Evolutionary conservation across 192 early-diverging fungal species (phyloP).

Genomic region (Spizellomyces punctatus): DNA sequence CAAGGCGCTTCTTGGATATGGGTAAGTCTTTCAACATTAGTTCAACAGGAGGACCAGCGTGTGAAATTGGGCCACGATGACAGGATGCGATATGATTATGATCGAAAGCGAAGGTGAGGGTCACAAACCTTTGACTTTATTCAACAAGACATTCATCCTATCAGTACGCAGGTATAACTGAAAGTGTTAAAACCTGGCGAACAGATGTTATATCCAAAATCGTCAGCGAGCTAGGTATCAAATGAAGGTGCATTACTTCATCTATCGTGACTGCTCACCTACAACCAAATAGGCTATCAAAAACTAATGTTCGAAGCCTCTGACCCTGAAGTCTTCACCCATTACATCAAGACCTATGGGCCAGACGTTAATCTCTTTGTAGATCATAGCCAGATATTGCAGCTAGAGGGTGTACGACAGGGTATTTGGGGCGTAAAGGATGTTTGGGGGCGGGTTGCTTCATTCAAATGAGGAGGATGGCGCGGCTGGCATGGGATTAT

Average conservation of each 20-base stretch:
- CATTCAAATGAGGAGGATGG: too few species aligned
- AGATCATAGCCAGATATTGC: slow-evolving; percentile 3
- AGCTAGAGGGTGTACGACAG: not conserved
- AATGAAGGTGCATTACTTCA: too few species aligned
- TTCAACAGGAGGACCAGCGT: not conserved
- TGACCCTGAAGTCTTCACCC: slow-evolving; percentile 5
- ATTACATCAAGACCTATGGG: slow-evolving; percentile 3
- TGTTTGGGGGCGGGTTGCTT: slow-evolving; percentile 4
- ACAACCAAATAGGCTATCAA: not conserved
- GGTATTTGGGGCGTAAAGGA: slow-evolving; percentile 8
- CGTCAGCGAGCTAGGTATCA: not conserved
- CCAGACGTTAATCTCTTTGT: slow-evolving; percentile 9
- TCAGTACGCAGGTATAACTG: not conserved
- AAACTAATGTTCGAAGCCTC: slow-evolving; percentile 14
- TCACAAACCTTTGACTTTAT: too few species aligned
- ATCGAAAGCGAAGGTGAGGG: not conserved
- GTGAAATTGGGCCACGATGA: not conserved
- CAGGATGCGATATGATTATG: slow-evolving; percentile 11
- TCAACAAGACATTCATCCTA: too few species aligned
- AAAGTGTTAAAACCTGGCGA: not conserved
- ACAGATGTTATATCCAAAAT: not conserved
- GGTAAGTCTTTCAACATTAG: not conserved
- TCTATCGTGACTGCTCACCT: not conserved
- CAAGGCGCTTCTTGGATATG: not conserved
- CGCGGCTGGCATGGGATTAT: too few species aligned